phyloP scores from a whole-genome alignment of 202 grass and related monocot genomes.

The Digitaria exilis region DNA sequence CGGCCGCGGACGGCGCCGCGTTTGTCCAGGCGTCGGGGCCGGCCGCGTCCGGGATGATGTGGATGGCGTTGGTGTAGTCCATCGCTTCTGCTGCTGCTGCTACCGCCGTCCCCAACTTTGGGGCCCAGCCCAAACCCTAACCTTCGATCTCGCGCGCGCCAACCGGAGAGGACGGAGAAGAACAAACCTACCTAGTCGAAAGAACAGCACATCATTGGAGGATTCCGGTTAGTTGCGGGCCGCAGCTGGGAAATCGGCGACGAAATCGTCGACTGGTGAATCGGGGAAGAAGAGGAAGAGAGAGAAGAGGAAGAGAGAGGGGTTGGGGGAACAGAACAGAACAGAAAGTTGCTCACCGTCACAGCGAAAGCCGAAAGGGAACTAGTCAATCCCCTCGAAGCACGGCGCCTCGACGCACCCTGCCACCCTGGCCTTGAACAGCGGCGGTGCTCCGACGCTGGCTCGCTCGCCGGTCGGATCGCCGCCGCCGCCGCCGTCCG shows the following conservation, averaged over 20 bases:
- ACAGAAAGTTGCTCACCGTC: background rate
- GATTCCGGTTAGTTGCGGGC: background rate
- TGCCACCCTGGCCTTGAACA: too few relatives aligned
- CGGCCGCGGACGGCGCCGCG: constrained; percentile 7
- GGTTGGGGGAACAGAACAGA: too few relatives aligned
- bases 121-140: background rate
- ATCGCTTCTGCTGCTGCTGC: constrained; percentile 21
- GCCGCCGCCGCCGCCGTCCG: background rate
- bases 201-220: background rate
- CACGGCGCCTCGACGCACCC: background rate
- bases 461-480: background rate
- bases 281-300: background rate
- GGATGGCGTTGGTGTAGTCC: constrained; percentile 97
- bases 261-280: background rate
- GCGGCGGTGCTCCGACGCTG: background rate
- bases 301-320: background rate
- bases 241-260: background rate
- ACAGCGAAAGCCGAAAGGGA: too few relatives aligned
- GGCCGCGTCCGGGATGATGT: constrained; percentile 81
- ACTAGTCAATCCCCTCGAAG: background rate
- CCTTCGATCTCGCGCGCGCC: background rate
- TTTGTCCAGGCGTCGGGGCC: constrained; percentile 62
- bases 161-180: background rate
- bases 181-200: background rate
- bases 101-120: background rate